Conservation (phyloP, 2,329 filamentous ascomycete genomes). For the Fusarium sp. region DNA sequence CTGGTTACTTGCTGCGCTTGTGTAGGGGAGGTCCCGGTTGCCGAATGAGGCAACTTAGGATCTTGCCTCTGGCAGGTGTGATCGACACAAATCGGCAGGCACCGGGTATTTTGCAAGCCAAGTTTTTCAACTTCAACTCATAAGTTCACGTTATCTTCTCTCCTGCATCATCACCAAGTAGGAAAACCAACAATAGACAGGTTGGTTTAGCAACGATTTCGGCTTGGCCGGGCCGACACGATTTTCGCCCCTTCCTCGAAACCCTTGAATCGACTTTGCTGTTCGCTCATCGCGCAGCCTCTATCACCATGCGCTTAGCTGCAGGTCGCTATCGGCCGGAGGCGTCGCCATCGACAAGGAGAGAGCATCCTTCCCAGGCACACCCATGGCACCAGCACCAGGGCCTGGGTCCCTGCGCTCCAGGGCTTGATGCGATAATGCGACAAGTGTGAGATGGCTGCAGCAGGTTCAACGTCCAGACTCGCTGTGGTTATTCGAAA, state of each 20-base stretch:
- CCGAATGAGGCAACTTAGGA: constrained; percentile 36
- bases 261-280: constrained; percentile 32
- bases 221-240: constrained; percentile 22
- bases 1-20: background rate
- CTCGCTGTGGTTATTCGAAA: constrained; percentile 16
- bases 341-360: constrained; percentile 30
- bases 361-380: constrained; percentile 26
- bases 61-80: constrained; percentile 29
- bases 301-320: constrained; percentile 37
- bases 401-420: constrained; percentile 4
- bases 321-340: constrained; percentile 40
- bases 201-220: constrained; percentile 8
- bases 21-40: constrained; percentile 2
- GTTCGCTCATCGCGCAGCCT: constrained; percentile 29
- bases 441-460: constrained; percentile 10
- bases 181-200: background rate
- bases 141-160: background rate
- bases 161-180: background rate
- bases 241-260: constrained; percentile 23
- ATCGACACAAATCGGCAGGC: constrained; percentile 20
- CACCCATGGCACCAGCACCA: constrained; percentile 4
- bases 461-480: constrained; percentile 6
- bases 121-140: background rate
- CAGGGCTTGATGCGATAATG: constrained; percentile 1
- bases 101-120: background rate